phyloP scores from a whole-genome alignment of 495 filamentous ascomycete species.

The Aspergillus diversus region DNA sequence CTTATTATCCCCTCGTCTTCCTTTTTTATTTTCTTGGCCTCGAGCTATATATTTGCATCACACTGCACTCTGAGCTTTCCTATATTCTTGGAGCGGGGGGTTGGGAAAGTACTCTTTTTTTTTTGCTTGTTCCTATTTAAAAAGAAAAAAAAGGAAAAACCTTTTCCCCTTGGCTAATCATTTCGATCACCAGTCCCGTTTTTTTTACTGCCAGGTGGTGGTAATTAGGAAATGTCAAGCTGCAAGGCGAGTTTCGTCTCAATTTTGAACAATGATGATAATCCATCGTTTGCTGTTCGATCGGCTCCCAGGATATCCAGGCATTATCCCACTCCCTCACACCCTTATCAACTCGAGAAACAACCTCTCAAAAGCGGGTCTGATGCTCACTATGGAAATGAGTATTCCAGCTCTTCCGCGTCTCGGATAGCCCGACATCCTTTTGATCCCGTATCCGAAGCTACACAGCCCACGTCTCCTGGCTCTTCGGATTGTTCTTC shows the following conservation, averaged over 20 bases:
- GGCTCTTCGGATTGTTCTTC: constrained; percentile 47
- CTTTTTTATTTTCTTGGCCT: background rate
- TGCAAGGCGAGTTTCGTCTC: constrained; percentile 47
- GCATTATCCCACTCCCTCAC: constrained; percentile 37
- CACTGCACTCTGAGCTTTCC: background rate
- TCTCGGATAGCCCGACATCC: constrained; percentile 32
- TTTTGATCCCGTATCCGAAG: constrained; percentile 36
- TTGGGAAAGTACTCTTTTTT: no score
- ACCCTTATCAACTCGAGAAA: constrained; percentile 32
- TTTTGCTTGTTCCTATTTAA: no score
- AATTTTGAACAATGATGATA: constrained; percentile 55
- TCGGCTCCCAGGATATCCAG: constrained; percentile 41
- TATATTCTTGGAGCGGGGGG: background rate
- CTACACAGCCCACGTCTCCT: constrained; percentile 35
- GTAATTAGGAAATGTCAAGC: constrained; percentile 37
- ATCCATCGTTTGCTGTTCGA: constrained; percentile 52
- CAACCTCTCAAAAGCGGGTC: constrained; percentile 28
- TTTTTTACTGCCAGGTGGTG: constrained; percentile 19
- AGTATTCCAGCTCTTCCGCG: constrained; percentile 35
- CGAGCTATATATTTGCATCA: background rate
- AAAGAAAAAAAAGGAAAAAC: no score
- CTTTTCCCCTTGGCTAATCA: background rate
- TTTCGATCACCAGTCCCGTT: constrained; percentile 13
- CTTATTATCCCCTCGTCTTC: background rate
- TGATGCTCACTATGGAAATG: constrained; percentile 28